phyloP scores from a whole-genome alignment of 345 rosid genomes.

The Adansonia digitata region DNA sequence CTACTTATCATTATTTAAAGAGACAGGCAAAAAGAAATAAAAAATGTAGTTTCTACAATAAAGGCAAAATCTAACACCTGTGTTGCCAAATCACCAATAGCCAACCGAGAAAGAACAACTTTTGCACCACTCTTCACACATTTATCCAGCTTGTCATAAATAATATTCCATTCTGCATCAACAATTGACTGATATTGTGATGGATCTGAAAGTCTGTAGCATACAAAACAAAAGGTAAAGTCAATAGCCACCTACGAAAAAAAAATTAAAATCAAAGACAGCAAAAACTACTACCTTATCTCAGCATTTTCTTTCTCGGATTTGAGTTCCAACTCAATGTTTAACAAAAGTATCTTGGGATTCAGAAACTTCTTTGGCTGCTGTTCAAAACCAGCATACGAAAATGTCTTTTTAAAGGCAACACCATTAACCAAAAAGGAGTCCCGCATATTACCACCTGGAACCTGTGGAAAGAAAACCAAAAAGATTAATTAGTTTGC shows the following conservation, averaged over 20 bases:
- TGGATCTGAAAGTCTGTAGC: slow-evolving; percentile 86
- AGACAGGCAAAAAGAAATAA: background rate
- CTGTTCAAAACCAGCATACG: slow-evolving; percentile 98
- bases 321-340: slow-evolving; percentile 90
- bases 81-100: slow-evolving; percentile 97
- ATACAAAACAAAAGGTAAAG: slow-evolving; percentile 12
- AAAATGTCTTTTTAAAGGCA: slow-evolving; percentile 96
- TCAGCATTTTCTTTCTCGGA: slow-evolving; percentile 99
- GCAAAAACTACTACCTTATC: slow-evolving; percentile 53
- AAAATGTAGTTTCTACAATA: slow-evolving; percentile 7
- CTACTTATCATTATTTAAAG: background rate
- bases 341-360: slow-evolving; percentile 77
- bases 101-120: slow-evolving; percentile 94
- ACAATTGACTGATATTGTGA: slow-evolving; percentile 96
- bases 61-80: slow-evolving; percentile 45
- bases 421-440: slow-evolving; percentile 97
- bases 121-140: slow-evolving; percentile 90
- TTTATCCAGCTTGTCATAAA: slow-evolving; percentile 95
- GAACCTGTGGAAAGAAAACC: slow-evolving; percentile 50
- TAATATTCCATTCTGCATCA: slow-evolving; percentile 99
- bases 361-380: slow-evolving; percentile 86
- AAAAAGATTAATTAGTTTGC: background rate
- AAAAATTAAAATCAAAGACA: background rate
- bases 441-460: slow-evolving; percentile 95
- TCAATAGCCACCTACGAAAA: slow-evolving; percentile 8